Base-by-base conservation (phyloP, 495 filamentous ascomycete genomes). In the Hypomontagnella submonticulosa region DNA sequence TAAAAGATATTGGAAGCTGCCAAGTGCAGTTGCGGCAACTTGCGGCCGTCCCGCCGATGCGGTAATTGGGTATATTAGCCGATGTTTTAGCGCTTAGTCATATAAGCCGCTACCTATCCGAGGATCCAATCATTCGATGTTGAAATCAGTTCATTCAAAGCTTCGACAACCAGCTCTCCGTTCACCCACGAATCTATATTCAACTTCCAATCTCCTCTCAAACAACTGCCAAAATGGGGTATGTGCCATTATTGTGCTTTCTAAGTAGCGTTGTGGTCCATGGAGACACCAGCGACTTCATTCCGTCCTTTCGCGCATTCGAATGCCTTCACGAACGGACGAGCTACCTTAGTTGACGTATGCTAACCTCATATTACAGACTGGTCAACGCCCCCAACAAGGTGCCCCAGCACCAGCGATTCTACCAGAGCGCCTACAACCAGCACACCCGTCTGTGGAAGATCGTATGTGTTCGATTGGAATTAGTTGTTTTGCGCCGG, bases 351-450 rank as follows among this genome's bases (percentile, higher is more conserved):
- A 40, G n/a, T 54, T 44, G 32, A 59, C 43, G 50, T 51, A 60
- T 44, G 36, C 52, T 70, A 58, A 70, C 62, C 18, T 32, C 18
- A 9, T 23, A 19, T 38, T 15, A n/a, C 58, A 89, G 89, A 75
- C 82, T 89, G 77, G 67, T 93, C 83, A 83, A 92, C 87, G 90
- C 90, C 77, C 83, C 87, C 76, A 97, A 97, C 87, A 87, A 87
- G 75, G 93, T 97, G 72, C 91, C 88, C 33, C 77, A 89, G 75
- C 90, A 92, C 79, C 93, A 97, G 84, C 83, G 87, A 65, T 78
- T 89, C 42, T 94, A 92, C 83, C 92, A 96, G 81, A 80, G 84
- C 47, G 87, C 93, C 70, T 90, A 91, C 77, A 88, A 73, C 18
- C 67, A 75, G 49, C 80, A 92, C 73, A 81, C 88, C 69, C 87